Base-by-base conservation (phyloP, 2,329 filamentous ascomycete species). In the Dactylella cylindrospora region DNA sequence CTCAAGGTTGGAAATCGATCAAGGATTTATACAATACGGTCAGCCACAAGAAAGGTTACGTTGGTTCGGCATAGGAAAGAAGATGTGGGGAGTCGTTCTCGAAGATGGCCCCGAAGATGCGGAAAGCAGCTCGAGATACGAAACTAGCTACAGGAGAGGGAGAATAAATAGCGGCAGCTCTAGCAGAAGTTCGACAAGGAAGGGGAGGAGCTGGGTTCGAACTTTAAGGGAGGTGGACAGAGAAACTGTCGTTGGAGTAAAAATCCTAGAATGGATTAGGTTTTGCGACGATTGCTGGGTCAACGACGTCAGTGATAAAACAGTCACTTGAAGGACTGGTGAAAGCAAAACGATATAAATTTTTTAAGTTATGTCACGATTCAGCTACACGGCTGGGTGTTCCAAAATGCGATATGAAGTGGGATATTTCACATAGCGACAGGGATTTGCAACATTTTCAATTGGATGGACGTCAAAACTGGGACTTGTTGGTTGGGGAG, bases 281-380 rank as follows among this genome's bases (percentile, higher is more conserved):
- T 62, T 49, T 49, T 62, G 57, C 19, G 57, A 62, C 50, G 49
- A 50, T 12, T 52, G 33, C 9, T 62, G 57, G 57, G 13, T 62
- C 23, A 39, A 23, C n/a, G 49, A 52, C 26, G 2, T 40, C 10
- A 40, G 20, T n/a, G 36, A 15, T 23, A 15, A 44, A 29, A 41
- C n/a, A n/a, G n/a, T n/a, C n/a, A n/a, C n/a, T n/a, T n/a, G n/a
- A n/a, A n/a, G n/a, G n/a, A n/a, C n/a, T n/a, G n/a, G n/a, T n/a
- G n/a, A n/a, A n/a, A n/a, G n/a, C n/a, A n/a, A n/a, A n/a, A n/a
- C n/a, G n/a, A n/a, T n/a, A n/a, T n/a, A n/a, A n/a, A n/a, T n/a
- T n/a, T n/a, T n/a, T n/a, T n/a, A n/a, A n/a, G n/a, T n/a, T n/a
- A n/a, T n/a, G n/a, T n/a, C n/a, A n/a, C n/a, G n/a, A n/a, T n/a